Evolutionary conservation across 768 basidiomycete genomes (phyloP), one percentile per base, ranked within the genome.

Genomic region (Phanerochaete carnosa): DNA sequence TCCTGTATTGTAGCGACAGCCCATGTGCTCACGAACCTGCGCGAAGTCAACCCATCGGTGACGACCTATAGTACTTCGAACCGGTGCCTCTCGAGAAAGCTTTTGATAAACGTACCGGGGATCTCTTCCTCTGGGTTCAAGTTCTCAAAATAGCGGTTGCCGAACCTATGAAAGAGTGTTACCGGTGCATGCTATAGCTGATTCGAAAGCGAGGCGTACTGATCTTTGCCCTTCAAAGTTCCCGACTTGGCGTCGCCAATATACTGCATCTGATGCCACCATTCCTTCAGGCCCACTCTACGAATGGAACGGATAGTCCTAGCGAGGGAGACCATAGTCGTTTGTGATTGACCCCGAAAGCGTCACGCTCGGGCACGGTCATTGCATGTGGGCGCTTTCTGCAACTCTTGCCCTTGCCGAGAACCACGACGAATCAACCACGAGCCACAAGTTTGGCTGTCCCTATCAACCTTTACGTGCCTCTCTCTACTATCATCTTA

Each of bases 1-100:
- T 16, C 29, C 1, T 11, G 29, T 32, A 32, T 6, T 32, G n/a
- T 30, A 12, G 16, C 30, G n/a, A 33, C 4, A 3, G 28, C n/a
- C 16, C 19, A 19, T 13, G 19, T 4, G 15, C 32, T 12, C 2
- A 61, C 80, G 59, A 63, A 92, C 92, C 78, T 97, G 94, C 19
- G 89, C 82, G 69, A 83, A 94, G 77, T 98, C 96, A 45, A 98
- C 87, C 96, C 96, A 98, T 74, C 96, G 85, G 71, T 97, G 94
- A 66, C 96, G 92, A 68, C 95, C 95, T 92, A 39, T 33, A 33
- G 28, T 26, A 43, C n/a, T 26, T 39, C 11, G 22, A 45, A 11
- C n/a, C 11, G 19, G 49, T 7, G 23, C 12, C 26, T 26, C 3
- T 16, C 12, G 29, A 26, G 16, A 9, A 9, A 43, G 13, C 32